Base-by-base conservation (phyloP, 2,329 filamentous ascomycete genomes). In the Chalara sp. region DNA sequence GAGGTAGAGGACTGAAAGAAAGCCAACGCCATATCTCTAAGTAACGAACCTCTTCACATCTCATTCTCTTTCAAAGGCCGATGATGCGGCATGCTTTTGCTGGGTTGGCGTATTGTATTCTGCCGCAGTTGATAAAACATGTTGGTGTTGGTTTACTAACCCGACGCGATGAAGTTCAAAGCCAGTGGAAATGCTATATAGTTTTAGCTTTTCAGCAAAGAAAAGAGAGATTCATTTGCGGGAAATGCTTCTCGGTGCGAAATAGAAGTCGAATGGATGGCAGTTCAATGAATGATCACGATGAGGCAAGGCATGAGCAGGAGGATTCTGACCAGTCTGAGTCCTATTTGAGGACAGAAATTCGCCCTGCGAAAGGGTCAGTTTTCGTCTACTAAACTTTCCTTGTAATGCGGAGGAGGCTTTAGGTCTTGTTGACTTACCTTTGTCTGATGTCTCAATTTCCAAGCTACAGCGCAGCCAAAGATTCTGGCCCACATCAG, bases 91-190 rank as follows among this genome's bases (percentile, higher is more conserved):
- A 52, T 58, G 59, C 58, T 48, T 53, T 40, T 61, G 49, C 46
- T 58, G 53, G 57, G 57, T 56, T 52, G 50, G 50, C 45, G 44
- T 39, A 53, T 35, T 11, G 50, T 51, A 50, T 76, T 79, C 81
- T 80, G 78, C 83, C 83, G 81, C 83, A 81, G 73, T 75, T 68
- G 60, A 62, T 61, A 67, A 61, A 56, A 60, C 59, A 63, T 58
- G 56, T 57, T 61, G 56, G 50, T 63, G 40, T 51, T 49, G 54
- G 53, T 59, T 54, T 70, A 92, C 88, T 92, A 83, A 93, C 88
- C 87, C 75, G 87, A 89, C 69, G 88, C 88, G 73, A 93, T 87
- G 75, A 93, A 93, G 73, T 93, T 93, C 66, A 93, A 76, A 68
- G 88, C 87, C 70, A 93, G 74, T 61, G 88, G 88, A 58, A 89